phyloP scores from a whole-genome alignment of 768 basidiomycete genomes.

The Lentinula aciculospora region DNA sequence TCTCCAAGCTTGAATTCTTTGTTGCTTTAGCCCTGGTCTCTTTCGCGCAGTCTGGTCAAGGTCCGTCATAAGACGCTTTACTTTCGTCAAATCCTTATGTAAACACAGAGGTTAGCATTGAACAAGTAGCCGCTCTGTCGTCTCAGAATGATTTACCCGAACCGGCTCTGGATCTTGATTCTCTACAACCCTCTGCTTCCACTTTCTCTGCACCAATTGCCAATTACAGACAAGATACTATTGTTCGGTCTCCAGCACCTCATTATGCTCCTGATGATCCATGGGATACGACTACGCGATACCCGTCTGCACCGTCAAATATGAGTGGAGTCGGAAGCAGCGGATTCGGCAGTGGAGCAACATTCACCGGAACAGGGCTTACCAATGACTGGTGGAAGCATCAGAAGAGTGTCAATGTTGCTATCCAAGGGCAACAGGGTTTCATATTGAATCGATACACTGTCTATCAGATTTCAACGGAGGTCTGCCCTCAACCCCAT shows the following conservation, averaged over 20 bases:
- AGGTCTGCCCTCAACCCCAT: conserved; percentile 42
- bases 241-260: conserved; percentile 38
- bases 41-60: conserved; percentile 77
- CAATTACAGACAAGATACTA: conserved; percentile 38
- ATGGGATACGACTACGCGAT: conserved; percentile 45
- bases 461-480: conserved; percentile 76
- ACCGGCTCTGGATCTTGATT: conserved; percentile 60
- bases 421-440: conserved; percentile 82
- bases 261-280: conserved; percentile 63
- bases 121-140: conserved; percentile 66
- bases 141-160: conserved; percentile 75
- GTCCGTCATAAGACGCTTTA: conserved; percentile 26
- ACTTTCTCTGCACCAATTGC: conserved; percentile 36
- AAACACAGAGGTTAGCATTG: conserved; percentile 66
- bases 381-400: conserved; percentile 86
- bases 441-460: conserved; percentile 87
- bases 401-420: conserved; percentile 66
- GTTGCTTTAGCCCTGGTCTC: conserved; percentile 86
- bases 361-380: conserved; percentile 68
- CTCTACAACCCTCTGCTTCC: conserved; percentile 49
- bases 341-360: conserved; percentile 27
- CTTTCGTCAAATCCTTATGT: background rate
- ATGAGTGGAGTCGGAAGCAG: conserved; percentile 19
- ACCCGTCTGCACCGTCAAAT: conserved; percentile 22
- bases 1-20: conserved; percentile 89